Percentiles rank a stretch among this genome's conserved stretches.
Evolutionary conservation across 176 grass and related monocot species (phyloP).

Genomic region (Pharus latifolius): DNA sequence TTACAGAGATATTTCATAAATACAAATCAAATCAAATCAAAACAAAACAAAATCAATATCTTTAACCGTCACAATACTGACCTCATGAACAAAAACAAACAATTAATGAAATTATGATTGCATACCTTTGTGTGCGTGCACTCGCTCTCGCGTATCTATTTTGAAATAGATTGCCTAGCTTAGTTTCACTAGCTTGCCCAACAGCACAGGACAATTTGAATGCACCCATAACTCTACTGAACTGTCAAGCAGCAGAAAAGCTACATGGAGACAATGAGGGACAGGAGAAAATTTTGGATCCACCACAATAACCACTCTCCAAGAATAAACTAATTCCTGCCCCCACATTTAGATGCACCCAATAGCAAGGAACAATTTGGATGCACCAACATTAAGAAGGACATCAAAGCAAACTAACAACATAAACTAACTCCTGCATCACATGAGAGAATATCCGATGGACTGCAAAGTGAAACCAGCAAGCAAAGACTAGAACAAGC

Average conservation of each 20-base stretch:
- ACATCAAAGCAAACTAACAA: neutral
- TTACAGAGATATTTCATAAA: too few species aligned
- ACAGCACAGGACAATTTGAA: neutral
- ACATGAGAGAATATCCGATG: neutral
- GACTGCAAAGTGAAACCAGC: neutral
- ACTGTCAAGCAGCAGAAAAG: neutral
- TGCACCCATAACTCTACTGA: neutral
- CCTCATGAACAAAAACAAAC: too few species aligned
- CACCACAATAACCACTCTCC: neutral
- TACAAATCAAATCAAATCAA: too few species aligned
- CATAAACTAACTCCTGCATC: neutral
- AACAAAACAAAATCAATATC: too few species aligned
- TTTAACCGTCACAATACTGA: too few species aligned
- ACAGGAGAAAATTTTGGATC: neutral
- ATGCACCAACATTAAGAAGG: neutral
- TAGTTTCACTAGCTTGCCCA: neutral
- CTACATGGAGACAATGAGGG: neutral
- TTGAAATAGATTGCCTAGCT: too few species aligned
- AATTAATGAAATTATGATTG: too few species aligned
- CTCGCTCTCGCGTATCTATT: too few species aligned
- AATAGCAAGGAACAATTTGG: too few species aligned
- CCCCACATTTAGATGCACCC: too few species aligned
- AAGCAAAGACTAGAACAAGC: neutral
- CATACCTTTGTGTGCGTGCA: too few species aligned
- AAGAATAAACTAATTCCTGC: too few species aligned